A percentile compares a stretch with the other conserved stretches of the same genome.
Conservation (phyloP, 1,139 yeast genomes). For the Suhomyces bokatorum region DNA sequence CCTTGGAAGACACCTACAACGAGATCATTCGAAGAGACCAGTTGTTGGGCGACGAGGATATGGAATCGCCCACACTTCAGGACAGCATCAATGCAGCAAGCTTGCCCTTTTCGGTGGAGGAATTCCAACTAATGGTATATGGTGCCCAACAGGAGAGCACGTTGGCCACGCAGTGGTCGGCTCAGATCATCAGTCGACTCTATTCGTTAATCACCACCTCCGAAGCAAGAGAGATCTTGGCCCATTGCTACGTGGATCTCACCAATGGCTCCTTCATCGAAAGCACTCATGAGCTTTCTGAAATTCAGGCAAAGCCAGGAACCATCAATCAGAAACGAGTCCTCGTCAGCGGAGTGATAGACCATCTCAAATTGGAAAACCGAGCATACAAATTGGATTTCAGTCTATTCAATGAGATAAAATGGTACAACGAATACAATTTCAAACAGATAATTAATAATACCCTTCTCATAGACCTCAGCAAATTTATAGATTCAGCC, state of each 20-base stretch:
- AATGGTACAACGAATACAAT: constrained; percentile 14
- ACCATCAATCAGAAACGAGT: constrained; percentile 22
- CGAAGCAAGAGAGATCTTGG: constrained; percentile 59
- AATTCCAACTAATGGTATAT: constrained; percentile 6
- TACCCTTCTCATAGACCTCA: constrained; percentile 23
- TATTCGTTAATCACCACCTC: constrained; percentile 44
- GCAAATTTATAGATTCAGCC: constrained; percentile 21
- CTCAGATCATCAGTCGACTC: constrained; percentile 34
- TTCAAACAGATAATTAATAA: constrained; percentile 14
- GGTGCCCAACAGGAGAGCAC: constrained; percentile 20
- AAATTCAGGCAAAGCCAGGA: background rate
- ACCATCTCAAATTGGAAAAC: constrained; percentile 39
- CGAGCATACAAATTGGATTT: constrained; percentile 17
- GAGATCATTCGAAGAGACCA: constrained; percentile 2
- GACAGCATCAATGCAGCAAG: background rate
- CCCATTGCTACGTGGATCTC: constrained; percentile 52
- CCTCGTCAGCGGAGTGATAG: constrained; percentile 64
- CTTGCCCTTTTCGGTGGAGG: background rate
- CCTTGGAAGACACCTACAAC: background rate
- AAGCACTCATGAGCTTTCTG: background rate
- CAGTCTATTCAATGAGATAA: constrained; percentile 29
- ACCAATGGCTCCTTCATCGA: constrained; percentile 25
- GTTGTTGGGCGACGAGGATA: background rate
- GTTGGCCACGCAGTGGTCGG: constrained; percentile 37
- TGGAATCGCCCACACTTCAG: background rate